These are phyloP conservation scores for Cercis canadensis DNA, from an alignment of 306 rosid species.

Conservation along the genomic window DNA sequence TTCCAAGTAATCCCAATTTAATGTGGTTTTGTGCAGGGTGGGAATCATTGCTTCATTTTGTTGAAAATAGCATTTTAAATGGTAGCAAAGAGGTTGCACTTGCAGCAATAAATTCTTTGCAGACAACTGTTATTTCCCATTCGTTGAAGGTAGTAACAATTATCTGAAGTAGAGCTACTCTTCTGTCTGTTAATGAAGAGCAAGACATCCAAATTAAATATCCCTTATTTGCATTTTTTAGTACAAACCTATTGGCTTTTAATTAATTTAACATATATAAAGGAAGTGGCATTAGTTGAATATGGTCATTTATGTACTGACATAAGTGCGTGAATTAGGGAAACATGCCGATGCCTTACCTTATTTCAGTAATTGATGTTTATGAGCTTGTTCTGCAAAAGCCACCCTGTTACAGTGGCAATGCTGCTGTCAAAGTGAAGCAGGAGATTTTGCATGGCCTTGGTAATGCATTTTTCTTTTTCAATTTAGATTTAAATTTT, in stretches of 20 bases:
- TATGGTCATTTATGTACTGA: conserved; percentile 43
- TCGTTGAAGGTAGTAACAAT: conserved; percentile 73
- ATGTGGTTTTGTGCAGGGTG: conserved; percentile 69
- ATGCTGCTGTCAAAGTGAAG: conserved; percentile 79
- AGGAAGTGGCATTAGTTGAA: conserved; percentile 26
- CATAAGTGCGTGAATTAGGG: conserved; percentile 67
- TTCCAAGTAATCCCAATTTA: conserved; percentile 32
- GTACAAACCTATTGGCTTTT: conserved; percentile 17
- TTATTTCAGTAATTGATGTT: conserved; percentile 76
- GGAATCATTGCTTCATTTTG: conserved; percentile 89
- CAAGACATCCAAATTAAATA: conserved; percentile 17
- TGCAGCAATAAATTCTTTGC: conserved; percentile 92
- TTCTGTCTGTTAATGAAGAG: conserved; percentile 37
- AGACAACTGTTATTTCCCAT: conserved; percentile 84
- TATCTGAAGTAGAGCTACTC: conserved; percentile 12
- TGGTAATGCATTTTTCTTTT: conserved; percentile 67
- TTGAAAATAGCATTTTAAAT: conserved; percentile 75
- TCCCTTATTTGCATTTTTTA: not conserved
- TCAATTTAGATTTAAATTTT: conserved; percentile 10
- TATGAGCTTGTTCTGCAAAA: conserved; percentile 80
- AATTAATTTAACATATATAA: conserved; percentile 28
- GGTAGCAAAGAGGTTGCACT: conserved; percentile 97
- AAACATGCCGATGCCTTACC: conserved; percentile 81
- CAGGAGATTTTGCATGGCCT: conserved; percentile 93
- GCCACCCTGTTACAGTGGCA: conserved; percentile 63